phyloP scores from a whole-genome alignment of 1,284 basidiomycete genomes.

The Pterula multifida region DNA sequence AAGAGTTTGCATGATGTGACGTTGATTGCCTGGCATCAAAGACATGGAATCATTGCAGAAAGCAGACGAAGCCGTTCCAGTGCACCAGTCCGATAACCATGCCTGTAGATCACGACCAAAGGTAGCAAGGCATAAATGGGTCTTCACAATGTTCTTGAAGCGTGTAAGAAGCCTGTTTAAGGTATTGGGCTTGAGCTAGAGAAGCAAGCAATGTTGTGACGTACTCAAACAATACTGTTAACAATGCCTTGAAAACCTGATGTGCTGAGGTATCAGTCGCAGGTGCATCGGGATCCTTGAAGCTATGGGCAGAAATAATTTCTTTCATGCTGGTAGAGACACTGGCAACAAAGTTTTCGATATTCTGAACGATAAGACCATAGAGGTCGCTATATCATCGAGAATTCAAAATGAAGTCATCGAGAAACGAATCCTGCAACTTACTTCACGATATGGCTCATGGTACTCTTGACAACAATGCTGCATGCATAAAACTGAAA shows the following conservation, averaged over 20 bases:
- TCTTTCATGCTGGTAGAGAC: constrained; percentile 30
- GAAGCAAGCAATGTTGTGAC: constrained; percentile 12
- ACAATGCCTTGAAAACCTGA: constrained; percentile 35
- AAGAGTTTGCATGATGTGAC: constrained; percentile 23
- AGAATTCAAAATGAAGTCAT: constrained; percentile 7
- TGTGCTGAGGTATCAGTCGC: background rate
- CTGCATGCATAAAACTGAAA: constrained; percentile 51
- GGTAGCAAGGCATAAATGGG: constrained; percentile 30
- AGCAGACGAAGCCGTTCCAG: constrained; percentile 23
- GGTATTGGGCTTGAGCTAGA: constrained; percentile 1
- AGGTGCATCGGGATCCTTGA: constrained; percentile 21
- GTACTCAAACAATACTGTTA: constrained; percentile 41
- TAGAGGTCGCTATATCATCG: constrained; percentile 35
- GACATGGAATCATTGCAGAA: constrained; percentile 25
- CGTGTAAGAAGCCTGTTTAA: constrained; percentile 38
- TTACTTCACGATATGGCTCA: constrained; percentile 45
- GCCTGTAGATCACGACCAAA: constrained; percentile 28
- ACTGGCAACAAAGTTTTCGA: constrained; percentile 19
- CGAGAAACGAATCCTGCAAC: constrained; percentile 5
- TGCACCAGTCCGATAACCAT: constrained; percentile 37
- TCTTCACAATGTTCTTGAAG: constrained; percentile 41
- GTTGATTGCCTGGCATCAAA: constrained; percentile 33
- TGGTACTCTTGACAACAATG: constrained; percentile 47
- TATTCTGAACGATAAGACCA: constrained; percentile 25
- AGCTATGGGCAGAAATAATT: constrained; percentile 26